Evolutionary conservation across 1,284 basidiomycete genomes (phyloP), one percentile per base, ranked within the genome.

Genomic region (Puccinia novopanici): DNA sequence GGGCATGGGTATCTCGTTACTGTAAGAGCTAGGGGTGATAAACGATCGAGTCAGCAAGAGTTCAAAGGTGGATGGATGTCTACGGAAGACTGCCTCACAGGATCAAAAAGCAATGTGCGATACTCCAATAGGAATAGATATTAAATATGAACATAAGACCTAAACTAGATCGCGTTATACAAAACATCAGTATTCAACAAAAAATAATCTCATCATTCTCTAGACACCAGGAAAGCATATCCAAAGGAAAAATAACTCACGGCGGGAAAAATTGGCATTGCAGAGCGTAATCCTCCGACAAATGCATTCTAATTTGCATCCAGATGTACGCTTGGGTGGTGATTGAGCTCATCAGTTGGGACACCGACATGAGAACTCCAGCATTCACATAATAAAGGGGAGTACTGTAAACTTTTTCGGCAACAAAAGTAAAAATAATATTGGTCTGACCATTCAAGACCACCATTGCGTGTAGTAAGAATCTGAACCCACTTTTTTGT

Each of bases 271-370:
- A 67, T 48, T 45, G 63, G 13, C 3, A 42, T 22, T 27, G 63
- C 2, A 67, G 42, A 24, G 63, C 40, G 63, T 24, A 67, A 24
- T 67, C 22, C 27, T 67, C 63, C 2, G 63, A 67, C 24, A 48
- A 24, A 48, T 67, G 2, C 63, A 67, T 67, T 37, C n/a, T 67
- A 24, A 67, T 27, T n/a, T 67, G 63, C 42, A 67, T 67, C 63
- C 63, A 67, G 9, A 67, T 67, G 42, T 67, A 67, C 40, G 42
- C 63, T 67, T 67, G 63, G 63, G 40, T 67, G n/a, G 63, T 67
- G 63, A 45, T n/a, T 17, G 63, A 67, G 9, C 22, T 27, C 40
- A 67, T 8, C 6, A 67, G 63, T n/a, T 67, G 40, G 37, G 63
- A 67, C 6, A 48, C 42, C 3, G 63, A 67, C 40, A 67, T 67